phyloP scores from a whole-genome alignment of 2,329 filamentous ascomycete genomes.

The Calonectria hongkongensis region DNA sequence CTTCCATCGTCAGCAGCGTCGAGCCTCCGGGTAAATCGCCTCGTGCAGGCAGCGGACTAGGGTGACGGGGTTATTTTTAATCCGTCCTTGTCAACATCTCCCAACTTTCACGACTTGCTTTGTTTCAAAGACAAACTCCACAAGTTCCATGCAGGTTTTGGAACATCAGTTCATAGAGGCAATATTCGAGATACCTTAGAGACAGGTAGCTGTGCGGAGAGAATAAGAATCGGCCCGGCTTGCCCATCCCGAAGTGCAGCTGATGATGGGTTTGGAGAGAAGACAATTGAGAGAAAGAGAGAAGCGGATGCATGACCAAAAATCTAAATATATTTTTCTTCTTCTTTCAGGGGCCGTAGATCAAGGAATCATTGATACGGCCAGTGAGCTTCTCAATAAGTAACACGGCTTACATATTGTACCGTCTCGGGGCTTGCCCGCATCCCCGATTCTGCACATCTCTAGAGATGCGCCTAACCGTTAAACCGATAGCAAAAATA shows the following conservation, averaged over 20 bases:
- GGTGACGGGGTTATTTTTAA: conserved; percentile 25
- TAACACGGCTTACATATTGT: neutral
- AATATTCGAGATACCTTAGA: neutral
- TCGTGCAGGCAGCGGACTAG: neutral
- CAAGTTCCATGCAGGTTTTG: neutral
- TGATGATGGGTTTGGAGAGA: too few relatives aligned
- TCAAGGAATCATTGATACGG: neutral
- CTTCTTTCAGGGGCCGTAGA: neutral
- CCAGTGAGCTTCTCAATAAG: neutral
- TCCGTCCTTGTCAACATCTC: neutral
- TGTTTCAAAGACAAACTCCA: conserved; percentile 8
- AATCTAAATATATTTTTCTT: neutral
- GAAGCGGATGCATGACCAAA: too few relatives aligned
- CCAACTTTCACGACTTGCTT: neutral
- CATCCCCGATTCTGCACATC: neutral
- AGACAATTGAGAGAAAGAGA: neutral
- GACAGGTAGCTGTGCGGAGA: neutral
- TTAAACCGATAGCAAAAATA: too few relatives aligned
- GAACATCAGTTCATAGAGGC: neutral
- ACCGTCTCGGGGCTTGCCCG: neutral
- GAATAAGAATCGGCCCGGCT: neutral
- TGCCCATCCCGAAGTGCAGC: neutral
- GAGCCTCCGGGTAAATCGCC: conserved; percentile 3
- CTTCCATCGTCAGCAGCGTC: neutral
- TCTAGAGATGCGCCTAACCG: too few relatives aligned